Evolutionary conservation across 2,329 filamentous ascomycete species (phyloP), one percentile per base, ranked within the genome.

Genomic region (Mycosphaerella sp.): DNA sequence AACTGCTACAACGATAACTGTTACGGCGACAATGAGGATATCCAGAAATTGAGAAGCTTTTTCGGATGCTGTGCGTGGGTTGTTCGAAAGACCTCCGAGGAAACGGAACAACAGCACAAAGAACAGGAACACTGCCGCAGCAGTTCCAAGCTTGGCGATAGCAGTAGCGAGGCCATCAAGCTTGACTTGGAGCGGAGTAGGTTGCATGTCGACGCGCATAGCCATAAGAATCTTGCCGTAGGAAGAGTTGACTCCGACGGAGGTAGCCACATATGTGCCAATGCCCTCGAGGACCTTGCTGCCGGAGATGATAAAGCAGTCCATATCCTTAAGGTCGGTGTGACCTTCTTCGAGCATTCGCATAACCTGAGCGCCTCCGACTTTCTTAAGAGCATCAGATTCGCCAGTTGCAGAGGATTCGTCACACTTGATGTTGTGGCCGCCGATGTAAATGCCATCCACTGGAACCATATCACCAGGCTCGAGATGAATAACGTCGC

Each of bases 281-380:
- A 89, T 77, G 48, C 87, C 87, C 61, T 89, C 85, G 0, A 82
- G 81, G 9, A 91, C 82, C 59, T 87, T 89, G 3, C 85, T 84
- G 41, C 87, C 90, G 28, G 89, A 95, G 60, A 95, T 87, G 60
- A 95, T 89, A 68, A 91, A 91, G 0, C 87, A 87, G 61, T 90
- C 86, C 55, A 85, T 71, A 61, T 89, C 88, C 71, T 77, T 75
- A 35, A 84, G 70, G 13, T 75, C 75, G 45, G 82, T 74, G 52
- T 82, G 75, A 40, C 79, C 81, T 53, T 83, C 77, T 56, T 85
- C 83, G 3, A 80, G 50, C 49, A 59, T 76, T 30, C 75, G 75
- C 64, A 79, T 83, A 18, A 88, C 86, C 18, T 85, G 82, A 17
- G 81, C 78, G 4, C 77, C 83, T 1, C 79, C 67, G 1, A 73